Percentiles rank a stretch among this genome's conserved stretches.
Conservation (phyloP, 305 asterid species). For the Rubia tinctorum region DNA sequence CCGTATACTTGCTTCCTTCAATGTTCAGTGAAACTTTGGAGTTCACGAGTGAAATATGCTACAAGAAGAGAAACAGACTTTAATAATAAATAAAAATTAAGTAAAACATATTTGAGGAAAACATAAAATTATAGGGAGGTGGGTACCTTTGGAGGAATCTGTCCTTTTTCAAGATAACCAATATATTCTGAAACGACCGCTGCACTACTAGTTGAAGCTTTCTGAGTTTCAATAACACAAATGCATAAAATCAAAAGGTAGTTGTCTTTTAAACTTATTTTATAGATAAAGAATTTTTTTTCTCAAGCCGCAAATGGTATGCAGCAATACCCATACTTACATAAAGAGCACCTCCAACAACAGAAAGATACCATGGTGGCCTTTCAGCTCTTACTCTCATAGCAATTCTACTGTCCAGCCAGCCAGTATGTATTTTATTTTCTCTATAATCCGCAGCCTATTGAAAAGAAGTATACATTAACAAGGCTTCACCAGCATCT, state of each 20-base stretch:
- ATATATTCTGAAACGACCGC: conserved; percentile 93
- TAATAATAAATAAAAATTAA: conserved; percentile 6
- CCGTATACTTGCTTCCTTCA: conserved; percentile 99
- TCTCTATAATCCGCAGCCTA: conserved; percentile 95
- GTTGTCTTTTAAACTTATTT: background rate
- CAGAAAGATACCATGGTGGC: conserved; percentile 99
- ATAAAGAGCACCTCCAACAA: conserved; percentile 97
- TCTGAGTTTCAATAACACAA: conserved; percentile 49
- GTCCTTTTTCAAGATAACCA: conserved; percentile 99
- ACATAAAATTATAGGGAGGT: background rate
- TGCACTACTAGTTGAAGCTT: conserved; percentile 98
- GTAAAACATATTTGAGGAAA: conserved; percentile 9
- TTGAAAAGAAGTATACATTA: conserved; percentile 17
- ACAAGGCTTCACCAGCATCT: background rate
- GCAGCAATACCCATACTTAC: conserved; percentile 43
- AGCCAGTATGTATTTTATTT: conserved; percentile 96
- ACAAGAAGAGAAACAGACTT: conserved; percentile 38
- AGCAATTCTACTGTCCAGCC: conserved; percentile 99
- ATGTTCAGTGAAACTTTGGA: conserved; percentile 94
- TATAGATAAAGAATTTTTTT: conserved; percentile 13
- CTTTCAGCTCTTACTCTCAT: conserved; percentile 99
- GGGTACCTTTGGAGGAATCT: conserved; percentile 94
- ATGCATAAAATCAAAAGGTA: conserved; percentile 5
- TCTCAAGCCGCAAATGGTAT: conserved; percentile 8
- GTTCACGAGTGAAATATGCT: conserved; percentile 95